phyloP scores from a whole-genome alignment of 2,329 filamentous ascomycete genomes.

The Metarhizium guizhouense region DNA sequence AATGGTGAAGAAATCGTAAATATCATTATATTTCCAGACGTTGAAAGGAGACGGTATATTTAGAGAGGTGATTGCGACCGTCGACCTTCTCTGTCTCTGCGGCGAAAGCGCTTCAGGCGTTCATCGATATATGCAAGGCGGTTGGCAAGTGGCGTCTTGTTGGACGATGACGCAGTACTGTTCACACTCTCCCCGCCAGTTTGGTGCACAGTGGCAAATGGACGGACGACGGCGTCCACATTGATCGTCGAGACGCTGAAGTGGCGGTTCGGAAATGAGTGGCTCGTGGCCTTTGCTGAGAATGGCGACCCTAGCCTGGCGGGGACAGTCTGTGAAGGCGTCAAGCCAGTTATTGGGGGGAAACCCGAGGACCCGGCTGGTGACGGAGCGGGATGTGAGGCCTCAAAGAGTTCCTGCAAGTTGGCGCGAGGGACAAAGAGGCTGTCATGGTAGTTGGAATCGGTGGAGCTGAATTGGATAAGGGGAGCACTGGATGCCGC shows the following conservation, averaged over 20 bases:
- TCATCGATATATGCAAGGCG: slow-evolving; percentile 51
- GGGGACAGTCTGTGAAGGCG: slow-evolving; percentile 25
- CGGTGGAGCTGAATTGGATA: slow-evolving; percentile 25
- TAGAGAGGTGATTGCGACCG: slow-evolving; percentile 43
- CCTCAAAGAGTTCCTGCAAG: slow-evolving; percentile 30
- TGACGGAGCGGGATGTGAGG: slow-evolving; percentile 13
- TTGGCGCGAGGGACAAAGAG: slow-evolving; percentile 33
- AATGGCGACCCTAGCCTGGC: slow-evolving; percentile 53
- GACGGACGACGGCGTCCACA: slow-evolving; percentile 34
- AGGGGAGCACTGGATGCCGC: slow-evolving; percentile 13
- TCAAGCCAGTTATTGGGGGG: slow-evolving; percentile 8
- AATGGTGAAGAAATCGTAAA: background rate
- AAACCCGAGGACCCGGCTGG: background rate
- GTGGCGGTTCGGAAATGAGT: slow-evolving; percentile 53
- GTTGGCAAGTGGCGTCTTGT: slow-evolving; percentile 36
- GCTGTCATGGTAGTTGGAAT: slow-evolving; percentile 24
- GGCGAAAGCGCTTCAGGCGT: slow-evolving; percentile 45
- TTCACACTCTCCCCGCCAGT: slow-evolving; percentile 20
- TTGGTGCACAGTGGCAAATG: slow-evolving; percentile 51
- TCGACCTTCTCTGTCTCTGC: slow-evolving; percentile 29
- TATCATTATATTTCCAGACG: slow-evolving; percentile 4
- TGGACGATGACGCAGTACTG: slow-evolving; percentile 14
- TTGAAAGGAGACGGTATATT: slow-evolving; percentile 12
- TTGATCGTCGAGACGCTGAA: slow-evolving; percentile 38
- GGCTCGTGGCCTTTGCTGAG: slow-evolving; percentile 37